Base-by-base conservation (phyloP, 345 rosid genomes). In the Limnanthes douglasii region DNA sequence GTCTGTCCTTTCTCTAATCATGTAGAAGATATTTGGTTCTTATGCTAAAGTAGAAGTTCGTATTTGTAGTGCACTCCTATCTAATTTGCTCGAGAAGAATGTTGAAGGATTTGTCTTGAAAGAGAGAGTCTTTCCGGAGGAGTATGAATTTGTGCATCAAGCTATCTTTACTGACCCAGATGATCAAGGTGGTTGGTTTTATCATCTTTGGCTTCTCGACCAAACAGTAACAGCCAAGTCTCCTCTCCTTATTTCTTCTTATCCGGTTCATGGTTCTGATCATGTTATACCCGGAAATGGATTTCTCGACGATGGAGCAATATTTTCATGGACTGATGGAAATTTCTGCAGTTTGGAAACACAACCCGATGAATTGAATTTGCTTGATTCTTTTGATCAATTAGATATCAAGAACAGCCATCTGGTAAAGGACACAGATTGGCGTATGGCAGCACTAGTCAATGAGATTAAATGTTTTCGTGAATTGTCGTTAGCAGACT, bases 151-250 rank as follows among this genome's bases (percentile, higher is more conserved):
- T 47, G 76, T 90, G 27, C 85, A 66, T 44, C 56, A 65, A 31
- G 95, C 95, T 25, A 56, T 84, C 52, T 84, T 79, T 49, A 84
- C 85, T 0, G 96, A 90, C 50, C 78, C 74, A 23, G 85, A 72
- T 59, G 96, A 84, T 54, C 96, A 84, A 67, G 77, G 98, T 45
- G 95, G 84, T 34, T 90, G 95, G 98, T 80, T 84, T 70, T 90
- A 90, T 65, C 92, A 84, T 72, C 92, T 54, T 42, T 90, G 98
- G 96, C 88, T 90, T 60, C 78, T 84, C 56, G 78, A 70, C 50
- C 94, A 72, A 57, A 84, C 95, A 34, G 68, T 75, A 50, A 65
- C 56, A 49, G 61, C 38, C 46, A 72, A 68, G 57, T 43, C 68
- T 51, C 93, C 95, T 44, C 46, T 41, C 31, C 79, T 90, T 34